Evolutionary conservation across 139 green algal species (phyloP), one percentile per base, ranked within the genome.

Genomic region (Tetratostichococcus sp.): DNA sequence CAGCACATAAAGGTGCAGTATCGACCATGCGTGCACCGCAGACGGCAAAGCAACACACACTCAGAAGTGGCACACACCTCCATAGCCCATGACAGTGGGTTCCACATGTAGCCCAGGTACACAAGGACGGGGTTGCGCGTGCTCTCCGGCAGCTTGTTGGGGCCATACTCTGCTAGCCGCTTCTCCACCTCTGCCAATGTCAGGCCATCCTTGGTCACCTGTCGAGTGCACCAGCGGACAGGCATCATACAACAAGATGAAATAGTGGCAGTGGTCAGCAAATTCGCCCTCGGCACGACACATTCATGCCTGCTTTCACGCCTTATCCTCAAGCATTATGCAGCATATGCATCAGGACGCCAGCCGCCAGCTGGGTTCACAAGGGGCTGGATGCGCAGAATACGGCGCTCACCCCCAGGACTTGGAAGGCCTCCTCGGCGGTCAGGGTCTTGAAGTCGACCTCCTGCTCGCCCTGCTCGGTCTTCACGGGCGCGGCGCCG

Each of bases 61-160:
- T n/a, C n/a, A n/a, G n/a, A n/a, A n/a, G n/a, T n/a, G n/a, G n/a
- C n/a, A n/a, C 21, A 59, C 2, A 77, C 77, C 75, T 90, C 88
- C 85, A 89, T 89, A n/a, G 86, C 86, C 86, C 89, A 95, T 0
- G 84, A 90, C 72, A 96, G 81, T 0, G 91, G 91, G 85, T 95
- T 95, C 85, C 88, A 94, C 86, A 96, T 86, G 75, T 82, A 87
- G 30, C 75, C 69, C 57, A 84, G 32, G 50, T 65, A 82, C 21
- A 90, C 76, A 2, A 92, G 78, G 28, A 94, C 32, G 1, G 86
- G 71, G 72, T 91, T 95, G 33, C 84, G 74, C 0, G 58, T 84
- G 43, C 76, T 85, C 77, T 95, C 90, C 1, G 89, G 91, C 68
- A 96, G 78, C 78, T 90, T 92, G 81, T 96, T 96, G 65, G 81